These are phyloP conservation scores for Physocladia obscura DNA, from an alignment of 192 early-diverging fungal genomes.

Conservation along the genomic window DNA sequence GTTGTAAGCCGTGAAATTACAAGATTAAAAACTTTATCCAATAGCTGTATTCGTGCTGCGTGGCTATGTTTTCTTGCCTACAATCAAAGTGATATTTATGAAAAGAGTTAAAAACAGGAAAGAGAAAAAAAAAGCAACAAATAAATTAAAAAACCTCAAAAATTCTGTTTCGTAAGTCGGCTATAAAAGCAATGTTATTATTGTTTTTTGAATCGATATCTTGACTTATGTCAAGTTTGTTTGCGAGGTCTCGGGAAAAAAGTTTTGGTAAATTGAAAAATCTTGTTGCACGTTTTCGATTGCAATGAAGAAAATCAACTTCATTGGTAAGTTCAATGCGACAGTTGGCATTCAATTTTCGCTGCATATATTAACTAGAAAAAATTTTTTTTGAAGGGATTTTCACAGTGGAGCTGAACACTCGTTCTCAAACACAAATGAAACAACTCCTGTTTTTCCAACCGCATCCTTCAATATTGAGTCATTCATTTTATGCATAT, in stretches of 20 bases:
- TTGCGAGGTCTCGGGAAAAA: slow-evolving; percentile 4
- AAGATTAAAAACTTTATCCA: slow-evolving; percentile 25
- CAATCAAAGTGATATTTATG: too few relatives aligned
- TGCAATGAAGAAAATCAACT: neutral
- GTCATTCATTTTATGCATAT: slow-evolving; percentile 47
- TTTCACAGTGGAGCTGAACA: slow-evolving; percentile 15
- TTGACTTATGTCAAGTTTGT: slow-evolving; percentile 9
- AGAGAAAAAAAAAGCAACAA: too few relatives aligned
- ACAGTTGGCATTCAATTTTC: neutral
- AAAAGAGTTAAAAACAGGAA: too few relatives aligned
- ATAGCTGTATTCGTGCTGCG: neutral
- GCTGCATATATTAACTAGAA: neutral
- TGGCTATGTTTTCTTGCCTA: too few relatives aligned
- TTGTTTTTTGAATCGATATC: neutral
- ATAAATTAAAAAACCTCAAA: too few relatives aligned
- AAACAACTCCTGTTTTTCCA: slow-evolving; percentile 30
- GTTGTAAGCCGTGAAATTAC: slow-evolving; percentile 20
- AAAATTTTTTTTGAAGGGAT: neutral
- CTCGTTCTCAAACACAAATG: slow-evolving; percentile 58
- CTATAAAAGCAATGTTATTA: too few relatives aligned
- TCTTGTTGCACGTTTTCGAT: slow-evolving; percentile 2
- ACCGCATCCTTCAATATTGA: slow-evolving; percentile 40
- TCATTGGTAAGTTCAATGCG: neutral
- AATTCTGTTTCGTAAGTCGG: too few relatives aligned
- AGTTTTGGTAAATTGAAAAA: slow-evolving; percentile 21